Evolutionary conservation across 306 rosid genomes (phyloP).

Genomic region (Phaseolus lunatus): DNA sequence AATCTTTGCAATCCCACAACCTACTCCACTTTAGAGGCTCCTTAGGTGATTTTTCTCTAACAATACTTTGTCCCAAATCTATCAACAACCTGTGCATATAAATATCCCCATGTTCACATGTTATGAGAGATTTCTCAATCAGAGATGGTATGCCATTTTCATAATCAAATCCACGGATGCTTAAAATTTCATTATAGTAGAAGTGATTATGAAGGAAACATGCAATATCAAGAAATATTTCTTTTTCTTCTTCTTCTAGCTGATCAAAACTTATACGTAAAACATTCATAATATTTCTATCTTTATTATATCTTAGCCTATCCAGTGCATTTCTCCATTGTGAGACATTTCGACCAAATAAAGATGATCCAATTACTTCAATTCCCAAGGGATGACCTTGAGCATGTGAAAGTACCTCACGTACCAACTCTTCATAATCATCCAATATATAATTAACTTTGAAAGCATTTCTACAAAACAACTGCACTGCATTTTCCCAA

Average conservation of each 20-base stretch:
- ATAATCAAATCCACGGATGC: neutral
- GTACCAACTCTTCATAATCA: neutral
- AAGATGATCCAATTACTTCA: neutral
- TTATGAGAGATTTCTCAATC: neutral
- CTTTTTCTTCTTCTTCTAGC: neutral
- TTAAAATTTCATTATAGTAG: too few relatives aligned
- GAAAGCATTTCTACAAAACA: neutral
- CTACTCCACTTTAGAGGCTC: too few relatives aligned
- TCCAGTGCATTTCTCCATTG: neutral
- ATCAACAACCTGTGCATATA: too few relatives aligned
- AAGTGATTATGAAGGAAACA: too few relatives aligned
- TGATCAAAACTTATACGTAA: neutral
- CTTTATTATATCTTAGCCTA: neutral
- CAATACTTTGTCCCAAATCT: too few relatives aligned
- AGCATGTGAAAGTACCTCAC: neutral
- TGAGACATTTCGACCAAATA: neutral
- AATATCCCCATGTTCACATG: too few relatives aligned
- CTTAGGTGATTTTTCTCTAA: too few relatives aligned
- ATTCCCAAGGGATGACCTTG: neutral
- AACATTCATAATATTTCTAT: neutral
- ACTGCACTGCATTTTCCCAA: neutral
- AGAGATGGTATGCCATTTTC: neutral
- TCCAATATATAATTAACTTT: neutral
- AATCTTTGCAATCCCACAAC: too few relatives aligned
- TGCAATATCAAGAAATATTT: slow-evolving; percentile 28